Evolutionary conservation across 2,329 filamentous ascomycete genomes (phyloP), one percentile per base, ranked within the genome.

Genomic region (Sclerotiophoma versabilis): DNA sequence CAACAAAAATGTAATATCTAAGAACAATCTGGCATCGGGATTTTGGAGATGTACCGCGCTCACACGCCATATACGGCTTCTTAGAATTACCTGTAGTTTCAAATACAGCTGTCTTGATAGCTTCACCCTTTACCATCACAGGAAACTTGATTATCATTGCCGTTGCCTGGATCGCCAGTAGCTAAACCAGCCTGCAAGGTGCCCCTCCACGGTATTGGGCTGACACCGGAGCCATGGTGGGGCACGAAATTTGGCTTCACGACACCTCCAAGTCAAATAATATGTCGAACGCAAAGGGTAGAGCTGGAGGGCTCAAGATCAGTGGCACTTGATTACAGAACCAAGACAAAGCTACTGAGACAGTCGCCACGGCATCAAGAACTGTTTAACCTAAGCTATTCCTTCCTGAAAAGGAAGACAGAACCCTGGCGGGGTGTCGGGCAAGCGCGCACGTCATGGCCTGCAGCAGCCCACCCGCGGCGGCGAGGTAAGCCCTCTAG

Each of bases 401-500:
- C n/a, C 17, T 57, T 44, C 42, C 55, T 39, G 45, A 58, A 19
- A 30, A 43, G 42, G 37, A 43, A 51, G 52, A 54, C 48, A 58
- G 47, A 49, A 52, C 15, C 48, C 33, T 60, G 52, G 58, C 36
- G 57, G 60, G 58, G 60, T 46, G 42, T 63, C 57, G 59, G 60
- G 49, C 49, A 62, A 62, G 51, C 45, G 39, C 47, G 58, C 62
- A 65, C 62, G 62, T 65, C 62, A 65, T 63, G 27, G 20, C 49
- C 42, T 22, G 44, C 32, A n/a, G 43, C 55, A 62, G 58, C 60
- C 60, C 62, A 58, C 59, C 50, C 43, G 39, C 54, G 45, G 47
- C 49, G 38, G 33, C 42, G 17, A 49, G 10, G 51, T 37, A 48
- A 39, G 50, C 43, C 44, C 51, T 41, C 34, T 25, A 48, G 32